Evolutionary conservation across 2,329 filamentous ascomycete species (phyloP), one percentile per base, ranked within the genome.

Genomic region (Colletotrichum karsti): DNA sequence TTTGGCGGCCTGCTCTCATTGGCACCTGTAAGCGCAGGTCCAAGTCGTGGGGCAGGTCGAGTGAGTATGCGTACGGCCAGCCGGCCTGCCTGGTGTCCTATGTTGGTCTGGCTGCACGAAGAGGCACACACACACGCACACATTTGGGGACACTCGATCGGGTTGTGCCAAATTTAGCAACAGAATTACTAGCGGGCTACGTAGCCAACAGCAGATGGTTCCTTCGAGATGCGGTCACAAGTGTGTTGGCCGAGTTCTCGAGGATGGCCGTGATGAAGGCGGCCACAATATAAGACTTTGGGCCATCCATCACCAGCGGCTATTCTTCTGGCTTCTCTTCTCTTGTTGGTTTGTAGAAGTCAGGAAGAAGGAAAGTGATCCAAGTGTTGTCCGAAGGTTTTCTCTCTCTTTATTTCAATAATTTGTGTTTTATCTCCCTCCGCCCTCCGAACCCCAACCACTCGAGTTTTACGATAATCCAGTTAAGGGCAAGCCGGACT

Each of bases 281-380:
- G 82, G 80, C 84, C 81, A 84, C 78, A 81, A 87, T 88, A 88
- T 88, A 88, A 88, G 85, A 80, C 84, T 83, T 84, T 83, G 80
- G 79, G 79, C 81, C 78, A 61, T 82, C 79, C 81, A 80, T 78
- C 74, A 76, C 73, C 72, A 75, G 22, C 60, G 70, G 66, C 75
- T 69, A 75, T 78, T 79, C n/a, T 79, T 82, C 80, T 79, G 76
- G 77, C 77, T 77, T 80, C 75, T 79, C 79, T 78, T 75, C 73
- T 77, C 73, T 77, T 77, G 75, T 73, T 77, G 71, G 74, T 72
- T 73, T 77, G 75, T 80, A 78, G 77, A 81, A 80, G 77, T 77
- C 77, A 77, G 77, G 79, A 82, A 81, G 78, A 77, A 77, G 76
- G 76, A 77, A 74, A 70, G 71, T 73, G 77, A 80, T 83, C 79